Base-by-base conservation (phyloP, 768 basidiomycete genomes). In the Tylopilus rubrobrunneus region DNA sequence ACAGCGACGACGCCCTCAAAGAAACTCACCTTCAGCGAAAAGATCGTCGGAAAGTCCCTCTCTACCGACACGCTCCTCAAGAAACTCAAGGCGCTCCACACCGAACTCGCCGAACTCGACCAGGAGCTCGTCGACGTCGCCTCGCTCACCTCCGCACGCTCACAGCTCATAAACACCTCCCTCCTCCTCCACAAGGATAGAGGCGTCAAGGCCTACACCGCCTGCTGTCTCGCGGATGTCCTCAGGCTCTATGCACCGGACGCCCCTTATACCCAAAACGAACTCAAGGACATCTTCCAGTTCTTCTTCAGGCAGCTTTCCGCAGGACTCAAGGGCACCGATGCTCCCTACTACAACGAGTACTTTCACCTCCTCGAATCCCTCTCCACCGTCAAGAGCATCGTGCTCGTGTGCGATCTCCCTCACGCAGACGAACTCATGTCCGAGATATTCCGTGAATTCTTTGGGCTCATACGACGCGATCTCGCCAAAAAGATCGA, bases 351-450 rank as follows among this genome's bases (percentile, higher is more conserved):
- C 65, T 96, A 92, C 67, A 83, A 86, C 52, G 87, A 98, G 70
- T 98, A 97, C 71, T 96, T 87, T 62, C 92, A 94, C 65, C 80
- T 98, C n/a, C 80, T 98, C 28, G 93, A 98, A 63, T 92, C 87
- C 25, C 77, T 99, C 25, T 90, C 93, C 2, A 89, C 89, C 33
- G 94, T 98, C 65, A 98, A 98, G 79, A 92, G 88, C 61, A 87
- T 97, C 29, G 92, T 94, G 12, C 81, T 98, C 61, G 85, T 97
- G 15, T 93, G 92, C 71, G 96, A 98, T 71, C 80, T 98, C 14
- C 90, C 87, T 4, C 83, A 83, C 34, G 84, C 85, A 11, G 96
- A 98, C 55, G 88, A 92, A 47, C 80, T 97, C 56, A 84, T 94
- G 75, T 68, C 74, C 48, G 85, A 89, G 40, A 82, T 92, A 56